These are phyloP conservation scores for Dipodascopsis tothii DNA, from an alignment of 805 yeast genomes.

Conservation along the genomic window DNA sequence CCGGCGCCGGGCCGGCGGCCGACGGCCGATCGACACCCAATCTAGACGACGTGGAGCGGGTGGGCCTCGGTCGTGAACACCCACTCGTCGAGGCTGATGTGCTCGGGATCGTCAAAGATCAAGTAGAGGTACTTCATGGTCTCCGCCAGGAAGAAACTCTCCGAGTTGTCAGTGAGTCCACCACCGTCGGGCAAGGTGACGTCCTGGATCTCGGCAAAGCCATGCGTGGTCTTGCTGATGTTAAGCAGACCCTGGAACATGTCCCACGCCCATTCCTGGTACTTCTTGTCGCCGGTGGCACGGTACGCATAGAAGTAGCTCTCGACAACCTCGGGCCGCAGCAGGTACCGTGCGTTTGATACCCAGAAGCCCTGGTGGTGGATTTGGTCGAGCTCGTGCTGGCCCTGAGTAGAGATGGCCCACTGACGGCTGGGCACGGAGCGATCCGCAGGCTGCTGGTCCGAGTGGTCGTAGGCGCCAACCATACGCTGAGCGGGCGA, in stretches of 20 bases:
- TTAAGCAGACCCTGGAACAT: conserved; percentile 34
- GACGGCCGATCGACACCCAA: too few relatives aligned
- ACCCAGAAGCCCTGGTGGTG: conserved; percentile 17
- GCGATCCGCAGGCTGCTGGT: background rate
- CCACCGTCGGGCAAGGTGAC: conserved; percentile 27
- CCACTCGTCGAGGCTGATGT: conserved; percentile 38
- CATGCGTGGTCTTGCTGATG: conserved; percentile 28
- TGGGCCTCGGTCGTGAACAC: conserved; percentile 30
- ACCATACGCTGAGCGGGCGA: conserved; percentile 2
- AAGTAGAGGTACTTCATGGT: conserved; percentile 46
- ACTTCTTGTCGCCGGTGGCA: conserved; percentile 44
- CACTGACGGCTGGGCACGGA: conserved; percentile 2
- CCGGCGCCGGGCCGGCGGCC: too few relatives aligned
- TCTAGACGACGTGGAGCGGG: background rate
- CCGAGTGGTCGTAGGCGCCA: conserved; percentile 5
- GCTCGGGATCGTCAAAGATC: conserved; percentile 36
- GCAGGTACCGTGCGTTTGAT: conserved; percentile 32
- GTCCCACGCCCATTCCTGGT: conserved; percentile 42
- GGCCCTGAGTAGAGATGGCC: conserved; percentile 14
- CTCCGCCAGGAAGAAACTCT: conserved; percentile 47
- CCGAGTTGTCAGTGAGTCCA: conserved; percentile 31
- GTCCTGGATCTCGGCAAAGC: conserved; percentile 33
- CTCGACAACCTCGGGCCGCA: conserved; percentile 48
- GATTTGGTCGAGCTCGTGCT: conserved; percentile 16
- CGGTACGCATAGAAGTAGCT: conserved; percentile 46